Percentiles rank a stretch among this genome's conserved stretches.
Conservation (phyloP, 2,329 filamentous ascomycete species). For the Raffaelea arxii region DNA sequence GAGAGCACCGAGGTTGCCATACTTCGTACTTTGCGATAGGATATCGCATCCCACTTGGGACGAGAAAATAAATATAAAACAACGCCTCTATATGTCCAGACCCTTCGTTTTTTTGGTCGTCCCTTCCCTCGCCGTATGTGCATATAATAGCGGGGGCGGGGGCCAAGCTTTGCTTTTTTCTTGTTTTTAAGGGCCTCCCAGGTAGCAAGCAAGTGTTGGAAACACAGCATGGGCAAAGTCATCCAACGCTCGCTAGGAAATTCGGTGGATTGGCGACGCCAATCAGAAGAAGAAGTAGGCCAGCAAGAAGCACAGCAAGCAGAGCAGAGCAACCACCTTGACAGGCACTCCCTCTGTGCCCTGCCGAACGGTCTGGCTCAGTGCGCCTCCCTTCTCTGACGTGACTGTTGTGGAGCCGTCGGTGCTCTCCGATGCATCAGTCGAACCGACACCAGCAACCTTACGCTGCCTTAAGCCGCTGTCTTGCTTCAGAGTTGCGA, state of each 20-base stretch:
- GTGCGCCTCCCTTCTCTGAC: slow-evolving; percentile 21
- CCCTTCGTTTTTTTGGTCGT: not conserved
- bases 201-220: too few relatives aligned
- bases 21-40: too few relatives aligned
- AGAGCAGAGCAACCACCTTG: slow-evolving; percentile 73
- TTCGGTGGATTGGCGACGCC: too few relatives aligned
- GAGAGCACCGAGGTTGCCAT: not conserved
- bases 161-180: not conserved
- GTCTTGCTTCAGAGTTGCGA: slow-evolving; percentile 59
- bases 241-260: too few relatives aligned
- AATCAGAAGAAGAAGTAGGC: slow-evolving; percentile 91
- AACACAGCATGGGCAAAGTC: too few relatives aligned
- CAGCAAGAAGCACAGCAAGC: slow-evolving; percentile 82
- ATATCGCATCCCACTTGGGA: not conserved
- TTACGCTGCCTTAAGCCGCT: slow-evolving; percentile 74
- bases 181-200: too few relatives aligned
- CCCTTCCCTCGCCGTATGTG: not conserved
- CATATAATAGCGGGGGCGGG: not conserved
- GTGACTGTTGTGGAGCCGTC: slow-evolving; percentile 25
- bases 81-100: not conserved
- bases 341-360: slow-evolving; percentile 74
- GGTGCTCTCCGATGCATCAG: slow-evolving; percentile 28
- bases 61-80: not conserved
- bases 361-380: slow-evolving; percentile 44
- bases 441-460: slow-evolving; percentile 23